These are phyloP conservation scores for Trypanosomatidae sp. DNA, from an alignment of 208 protist genomes.

Conservation along the genomic window DNA sequence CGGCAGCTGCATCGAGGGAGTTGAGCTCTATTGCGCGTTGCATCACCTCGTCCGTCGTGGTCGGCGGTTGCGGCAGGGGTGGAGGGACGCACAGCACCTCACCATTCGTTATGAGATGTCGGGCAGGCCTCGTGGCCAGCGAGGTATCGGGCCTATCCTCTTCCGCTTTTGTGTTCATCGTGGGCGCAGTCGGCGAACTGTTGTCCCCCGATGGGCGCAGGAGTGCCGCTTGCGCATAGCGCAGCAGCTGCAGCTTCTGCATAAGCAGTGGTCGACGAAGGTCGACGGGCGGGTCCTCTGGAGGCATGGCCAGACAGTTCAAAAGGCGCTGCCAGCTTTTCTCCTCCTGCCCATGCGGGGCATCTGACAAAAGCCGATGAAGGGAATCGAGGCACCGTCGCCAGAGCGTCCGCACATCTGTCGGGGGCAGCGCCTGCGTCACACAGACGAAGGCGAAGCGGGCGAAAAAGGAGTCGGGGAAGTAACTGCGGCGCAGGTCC, in stretches of 20 bases:
- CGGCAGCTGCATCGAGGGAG: constrained; percentile 34
- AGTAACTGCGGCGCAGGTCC: constrained; percentile 63
- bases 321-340: constrained; percentile 29
- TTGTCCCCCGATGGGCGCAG: constrained; percentile 8
- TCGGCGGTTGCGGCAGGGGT: constrained; percentile 51
- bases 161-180: background rate
- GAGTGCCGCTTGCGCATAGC: constrained; percentile 49
- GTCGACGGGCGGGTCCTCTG: constrained; percentile 34
- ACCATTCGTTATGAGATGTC: constrained; percentile 59
- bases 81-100: constrained; percentile 56
- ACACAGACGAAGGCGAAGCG: constrained; percentile 62
- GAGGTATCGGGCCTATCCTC: background rate
- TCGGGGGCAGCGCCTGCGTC: constrained; percentile 25
- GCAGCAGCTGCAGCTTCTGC: constrained; percentile 84
- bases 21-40: constrained; percentile 48
- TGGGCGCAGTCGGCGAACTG: constrained; percentile 3
- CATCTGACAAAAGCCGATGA: constrained; percentile 10
- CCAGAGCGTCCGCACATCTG: constrained; percentile 48
- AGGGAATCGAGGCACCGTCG: constrained; percentile 38
- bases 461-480: constrained; percentile 70
- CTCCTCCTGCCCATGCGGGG: background rate
- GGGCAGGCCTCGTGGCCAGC: background rate
- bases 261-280: constrained; percentile 45
- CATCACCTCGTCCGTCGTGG: constrained; percentile 63
- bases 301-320: constrained; percentile 42